Percentiles rank a stretch among this genome's conserved stretches.
phyloP scores from a whole-genome alignment of 495 filamentous ascomycete species.

The Aspergillus kassunensis region DNA sequence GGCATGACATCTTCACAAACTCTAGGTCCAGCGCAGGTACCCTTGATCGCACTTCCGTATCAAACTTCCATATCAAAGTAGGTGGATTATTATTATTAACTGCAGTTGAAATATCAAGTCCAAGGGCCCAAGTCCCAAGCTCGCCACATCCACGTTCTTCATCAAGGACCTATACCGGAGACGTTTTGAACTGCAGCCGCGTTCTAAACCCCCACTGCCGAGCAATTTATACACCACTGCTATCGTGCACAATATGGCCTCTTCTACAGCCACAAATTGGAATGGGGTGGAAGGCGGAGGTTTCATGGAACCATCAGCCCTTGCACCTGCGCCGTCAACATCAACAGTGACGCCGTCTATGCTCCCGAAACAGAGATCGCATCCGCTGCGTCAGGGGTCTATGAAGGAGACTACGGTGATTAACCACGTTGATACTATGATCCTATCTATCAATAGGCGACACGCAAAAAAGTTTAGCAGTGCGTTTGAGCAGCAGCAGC shows the following conservation, averaged over 20 bases:
- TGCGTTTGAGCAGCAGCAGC: slow-evolving; percentile 30
- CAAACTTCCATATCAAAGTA: not conserved
- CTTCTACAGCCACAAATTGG: slow-evolving; percentile 1
- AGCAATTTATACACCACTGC: not conserved
- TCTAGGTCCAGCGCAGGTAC: not conserved
- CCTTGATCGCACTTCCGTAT: not conserved
- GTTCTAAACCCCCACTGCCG: not conserved
- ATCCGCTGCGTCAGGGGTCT: slow-evolving; percentile 65
- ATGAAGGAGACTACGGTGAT: slow-evolving; percentile 73
- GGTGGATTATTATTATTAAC: not conserved
- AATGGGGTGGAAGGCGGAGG: no score
- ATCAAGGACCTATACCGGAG: not conserved
- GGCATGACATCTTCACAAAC: slow-evolving; percentile 32
- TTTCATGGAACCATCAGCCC: slow-evolving; percentile 47
- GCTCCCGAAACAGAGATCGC: slow-evolving; percentile 61
- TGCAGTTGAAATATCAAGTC: not conserved
- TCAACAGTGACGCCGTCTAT: slow-evolving; percentile 36
- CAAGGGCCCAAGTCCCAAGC: no score
- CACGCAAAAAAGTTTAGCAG: slow-evolving; percentile 71
- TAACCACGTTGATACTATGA: slow-evolving; percentile 58
- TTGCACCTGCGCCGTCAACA: slow-evolving; percentile 53
- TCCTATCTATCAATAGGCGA: slow-evolving; percentile 62
- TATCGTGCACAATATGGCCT: slow-evolving; percentile 5
- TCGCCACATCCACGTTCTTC: not conserved
- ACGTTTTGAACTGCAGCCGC: not conserved